These are phyloP conservation scores for Fusarium sp. DNA, from an alignment of 2,329 filamentous ascomycete species.

Conservation along the genomic window DNA sequence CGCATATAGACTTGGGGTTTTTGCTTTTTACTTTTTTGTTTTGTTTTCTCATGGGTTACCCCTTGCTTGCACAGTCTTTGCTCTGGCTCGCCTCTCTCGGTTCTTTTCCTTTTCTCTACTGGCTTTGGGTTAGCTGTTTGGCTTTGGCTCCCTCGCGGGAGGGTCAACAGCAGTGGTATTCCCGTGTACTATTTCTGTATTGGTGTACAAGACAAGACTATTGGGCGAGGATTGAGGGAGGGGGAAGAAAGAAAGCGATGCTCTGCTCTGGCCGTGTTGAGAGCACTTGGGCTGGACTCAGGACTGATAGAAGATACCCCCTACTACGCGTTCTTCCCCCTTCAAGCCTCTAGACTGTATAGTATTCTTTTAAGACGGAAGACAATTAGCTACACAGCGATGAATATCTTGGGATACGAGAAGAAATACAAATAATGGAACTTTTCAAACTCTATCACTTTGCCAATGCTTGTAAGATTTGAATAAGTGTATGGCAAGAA, in stretches of 20 bases:
- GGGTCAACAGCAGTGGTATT: constrained; percentile 35
- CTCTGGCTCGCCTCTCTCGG: constrained; percentile 35
- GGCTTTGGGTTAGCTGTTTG: constrained; percentile 26
- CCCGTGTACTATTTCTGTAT: constrained; percentile 46
- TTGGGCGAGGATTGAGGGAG: constrained; percentile 38
- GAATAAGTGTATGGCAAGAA: not conserved
- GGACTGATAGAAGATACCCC: constrained; percentile 53
- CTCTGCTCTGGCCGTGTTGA: constrained; percentile 42
- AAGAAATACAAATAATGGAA: constrained; percentile 38
- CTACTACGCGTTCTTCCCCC: constrained; percentile 41
- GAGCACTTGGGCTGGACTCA: constrained; percentile 52
- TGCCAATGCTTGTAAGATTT: not conserved
- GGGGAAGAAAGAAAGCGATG: constrained; percentile 34
- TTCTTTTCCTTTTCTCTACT: constrained; percentile 31
- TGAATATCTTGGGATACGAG: constrained; percentile 29
- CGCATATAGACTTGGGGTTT: constrained; percentile 50
- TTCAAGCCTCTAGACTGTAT: constrained; percentile 48
- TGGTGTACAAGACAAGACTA: constrained; percentile 48
- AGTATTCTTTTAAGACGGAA: constrained; percentile 45
- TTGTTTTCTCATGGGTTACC: constrained; percentile 27
- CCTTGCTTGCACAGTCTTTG: constrained; percentile 38
- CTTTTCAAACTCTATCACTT: constrained; percentile 4
- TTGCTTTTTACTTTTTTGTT: constrained; percentile 25
- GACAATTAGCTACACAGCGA: constrained; percentile 48
- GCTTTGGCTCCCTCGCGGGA: constrained; percentile 42